These are phyloP conservation scores for Cladosporium sp. DNA, from an alignment of 2,329 filamentous ascomycete genomes.

Conservation along the genomic window DNA sequence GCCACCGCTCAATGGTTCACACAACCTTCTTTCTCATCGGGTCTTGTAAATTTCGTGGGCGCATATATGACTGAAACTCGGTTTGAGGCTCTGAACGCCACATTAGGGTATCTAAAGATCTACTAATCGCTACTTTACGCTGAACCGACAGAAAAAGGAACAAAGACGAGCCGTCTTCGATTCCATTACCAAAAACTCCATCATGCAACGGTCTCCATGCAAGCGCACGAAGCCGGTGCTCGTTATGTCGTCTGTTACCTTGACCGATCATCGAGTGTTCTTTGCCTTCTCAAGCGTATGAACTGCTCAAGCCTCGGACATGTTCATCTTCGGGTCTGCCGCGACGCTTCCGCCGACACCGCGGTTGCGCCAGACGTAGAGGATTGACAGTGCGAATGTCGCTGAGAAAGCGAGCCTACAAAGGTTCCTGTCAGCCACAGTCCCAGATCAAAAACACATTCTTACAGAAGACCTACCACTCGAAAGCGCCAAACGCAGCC, in stretches of 20 bases:
- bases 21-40: too few species aligned
- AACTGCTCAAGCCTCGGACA: slow-evolving; percentile 29
- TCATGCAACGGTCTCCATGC: neutral
- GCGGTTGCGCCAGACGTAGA: slow-evolving; percentile 42
- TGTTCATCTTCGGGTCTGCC: slow-evolving; percentile 28
- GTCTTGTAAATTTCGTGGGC: too few species aligned
- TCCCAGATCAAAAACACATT: too few species aligned
- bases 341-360: slow-evolving; percentile 16
- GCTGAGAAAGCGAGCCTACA: slow-evolving; percentile 46
- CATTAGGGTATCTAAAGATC: too few species aligned
- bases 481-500: slow-evolving; percentile 60
- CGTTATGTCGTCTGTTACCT: neutral
- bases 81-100: too few species aligned
- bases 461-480: slow-evolving; percentile 41
- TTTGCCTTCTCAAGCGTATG: too few species aligned
- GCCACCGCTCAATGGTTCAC: too few species aligned
- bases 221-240: slow-evolving; percentile 1
- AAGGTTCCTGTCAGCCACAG: neutral
- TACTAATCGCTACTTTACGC: too few species aligned
- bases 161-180: too few species aligned
- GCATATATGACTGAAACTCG: too few species aligned
- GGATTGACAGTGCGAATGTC: slow-evolving; percentile 44
- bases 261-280: too few species aligned
- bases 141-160: too few species aligned
- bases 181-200: neutral